Evolutionary conservation across 2,329 filamentous ascomycete genomes (phyloP).

Genomic region (Aotearoamyces nothofagi): DNA sequence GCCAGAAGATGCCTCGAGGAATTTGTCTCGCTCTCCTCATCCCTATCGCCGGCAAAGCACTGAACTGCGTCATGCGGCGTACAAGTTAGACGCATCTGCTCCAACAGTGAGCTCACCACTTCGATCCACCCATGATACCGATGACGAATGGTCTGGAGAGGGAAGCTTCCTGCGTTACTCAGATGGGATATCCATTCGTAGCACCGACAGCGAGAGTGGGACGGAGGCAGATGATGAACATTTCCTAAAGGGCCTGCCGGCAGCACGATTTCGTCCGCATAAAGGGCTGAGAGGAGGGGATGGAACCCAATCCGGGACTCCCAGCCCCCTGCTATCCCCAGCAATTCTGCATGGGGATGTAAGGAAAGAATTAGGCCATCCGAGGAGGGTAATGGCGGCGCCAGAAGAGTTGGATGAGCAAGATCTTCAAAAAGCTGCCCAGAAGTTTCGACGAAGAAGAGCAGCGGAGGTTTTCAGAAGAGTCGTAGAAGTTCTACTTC

Average conservation of each 20-base stretch:
- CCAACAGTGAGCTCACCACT: slow-evolving; percentile 12
- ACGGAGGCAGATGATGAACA: slow-evolving; percentile 94
- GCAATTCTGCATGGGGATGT: slow-evolving; percentile 24
- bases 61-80: slow-evolving; percentile 36
- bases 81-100: slow-evolving; percentile 18
- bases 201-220: slow-evolving; percentile 67
- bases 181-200: slow-evolving; percentile 16
- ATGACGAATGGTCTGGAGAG: slow-evolving; percentile 18
- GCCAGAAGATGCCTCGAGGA: slow-evolving; percentile 11
- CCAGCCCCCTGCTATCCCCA: slow-evolving; percentile 39
- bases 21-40: slow-evolving; percentile 41
- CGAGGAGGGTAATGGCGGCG: slow-evolving; percentile 2
- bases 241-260: slow-evolving; percentile 70
- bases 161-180: slow-evolving; percentile 6
- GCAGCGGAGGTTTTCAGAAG: slow-evolving; percentile 37
- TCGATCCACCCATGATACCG: slow-evolving; percentile 13
- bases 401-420: slow-evolving; percentile 5
- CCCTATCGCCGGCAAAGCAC: slow-evolving; percentile 47
- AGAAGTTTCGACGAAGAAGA: slow-evolving; percentile 23
- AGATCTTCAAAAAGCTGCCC: slow-evolving; percentile 13
- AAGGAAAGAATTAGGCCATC: slow-evolving; percentile 6
- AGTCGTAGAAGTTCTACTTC: slow-evolving; percentile 33
- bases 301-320: slow-evolving; percentile 35
- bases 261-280: slow-evolving; percentile 54
- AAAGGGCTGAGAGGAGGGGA: slow-evolving; percentile 60